Evolutionary conservation across 2,329 filamentous ascomycete genomes (phyloP).

Genomic region (Hymenoscyphus linearis): DNA sequence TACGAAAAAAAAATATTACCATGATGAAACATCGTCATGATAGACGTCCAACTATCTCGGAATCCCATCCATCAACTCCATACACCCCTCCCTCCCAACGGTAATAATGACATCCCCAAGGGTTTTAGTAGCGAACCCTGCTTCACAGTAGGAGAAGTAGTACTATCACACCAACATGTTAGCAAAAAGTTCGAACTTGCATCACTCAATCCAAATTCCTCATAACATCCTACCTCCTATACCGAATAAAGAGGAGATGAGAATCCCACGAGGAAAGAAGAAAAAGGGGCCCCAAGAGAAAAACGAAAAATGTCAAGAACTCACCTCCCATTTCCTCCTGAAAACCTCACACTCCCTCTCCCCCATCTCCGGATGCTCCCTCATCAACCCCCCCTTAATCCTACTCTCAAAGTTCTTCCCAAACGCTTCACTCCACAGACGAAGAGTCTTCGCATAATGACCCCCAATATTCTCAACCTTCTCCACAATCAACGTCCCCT

Average conservation of each 20-base stretch:
- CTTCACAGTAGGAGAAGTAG: constrained; percentile 72
- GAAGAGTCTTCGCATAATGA: constrained; percentile 65
- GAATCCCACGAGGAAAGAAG: too few species aligned
- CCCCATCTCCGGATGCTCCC: constrained; percentile 53
- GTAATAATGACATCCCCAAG: constrained; percentile 70
- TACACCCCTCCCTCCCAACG: constrained; percentile 45
- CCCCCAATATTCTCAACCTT: constrained; percentile 67
- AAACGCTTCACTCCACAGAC: constrained; percentile 65
- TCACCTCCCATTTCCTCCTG: constrained; percentile 64
- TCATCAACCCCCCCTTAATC: constrained; percentile 55
- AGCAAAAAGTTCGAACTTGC: neutral
- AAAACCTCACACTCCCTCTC: constrained; percentile 62
- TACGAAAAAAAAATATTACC: neutral
- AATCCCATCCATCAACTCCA: constrained; percentile 66
- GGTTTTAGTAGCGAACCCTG: constrained; percentile 66
- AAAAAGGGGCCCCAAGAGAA: too few species aligned
- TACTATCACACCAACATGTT: constrained; percentile 42
- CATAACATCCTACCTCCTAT: too few species aligned
- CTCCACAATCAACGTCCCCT: constrained; percentile 60
- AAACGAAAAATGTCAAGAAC: constrained; percentile 18
- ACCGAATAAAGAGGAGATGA: too few species aligned
- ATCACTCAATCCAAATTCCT: too few species aligned
- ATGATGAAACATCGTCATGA: too few species aligned
- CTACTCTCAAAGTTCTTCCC: constrained; percentile 53
- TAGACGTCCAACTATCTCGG: too few species aligned